Evolutionary conservation across 1,284 basidiomycete species (phyloP).

Genomic region (Cryptococcus sp.): DNA sequence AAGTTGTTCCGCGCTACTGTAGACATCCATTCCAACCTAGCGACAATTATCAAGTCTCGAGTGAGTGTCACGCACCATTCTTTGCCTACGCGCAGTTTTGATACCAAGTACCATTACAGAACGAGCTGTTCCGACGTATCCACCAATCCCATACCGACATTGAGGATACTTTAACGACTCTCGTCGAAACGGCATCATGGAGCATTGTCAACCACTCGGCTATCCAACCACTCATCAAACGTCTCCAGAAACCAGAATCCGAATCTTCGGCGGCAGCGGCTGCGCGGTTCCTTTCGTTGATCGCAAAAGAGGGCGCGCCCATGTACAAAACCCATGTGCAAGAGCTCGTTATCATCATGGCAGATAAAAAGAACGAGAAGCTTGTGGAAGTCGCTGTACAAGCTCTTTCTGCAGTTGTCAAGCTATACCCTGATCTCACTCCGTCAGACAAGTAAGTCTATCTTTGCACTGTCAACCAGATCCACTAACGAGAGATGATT

Average conservation of each 20-base stretch:
- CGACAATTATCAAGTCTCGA: conserved; percentile 72
- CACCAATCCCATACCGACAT: conserved; percentile 68
- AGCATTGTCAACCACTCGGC: conserved; percentile 81
- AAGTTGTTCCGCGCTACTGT: conserved; percentile 77
- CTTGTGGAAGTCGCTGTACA: conserved; percentile 72
- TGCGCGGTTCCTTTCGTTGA: conserved; percentile 54
- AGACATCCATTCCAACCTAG: conserved; percentile 80
- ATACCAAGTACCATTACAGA: conserved; percentile 52
- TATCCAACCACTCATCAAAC: conserved; percentile 70
- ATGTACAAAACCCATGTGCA: conserved; percentile 73
- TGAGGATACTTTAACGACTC: conserved; percentile 67
- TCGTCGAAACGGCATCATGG: conserved; percentile 72
- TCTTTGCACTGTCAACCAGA: conserved; percentile 1
- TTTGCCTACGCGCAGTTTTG: conserved; percentile 3
- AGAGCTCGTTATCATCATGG: conserved; percentile 70
- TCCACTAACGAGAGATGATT: not conserved
- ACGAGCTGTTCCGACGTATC: conserved; percentile 73
- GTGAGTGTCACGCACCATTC: conserved; percentile 54
- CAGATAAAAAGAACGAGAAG: conserved; percentile 63
- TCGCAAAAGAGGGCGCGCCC: conserved; percentile 76
- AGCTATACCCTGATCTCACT: conserved; percentile 61
- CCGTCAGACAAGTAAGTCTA: conserved; percentile 67
- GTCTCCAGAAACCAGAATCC: conserved; percentile 55
- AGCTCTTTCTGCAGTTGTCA: conserved; percentile 69
- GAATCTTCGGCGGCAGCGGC: conserved; percentile 33